These are phyloP conservation scores for Escovopsis sp. DNA, from an alignment of 2,329 filamentous ascomycete species.

Conservation along the genomic window DNA sequence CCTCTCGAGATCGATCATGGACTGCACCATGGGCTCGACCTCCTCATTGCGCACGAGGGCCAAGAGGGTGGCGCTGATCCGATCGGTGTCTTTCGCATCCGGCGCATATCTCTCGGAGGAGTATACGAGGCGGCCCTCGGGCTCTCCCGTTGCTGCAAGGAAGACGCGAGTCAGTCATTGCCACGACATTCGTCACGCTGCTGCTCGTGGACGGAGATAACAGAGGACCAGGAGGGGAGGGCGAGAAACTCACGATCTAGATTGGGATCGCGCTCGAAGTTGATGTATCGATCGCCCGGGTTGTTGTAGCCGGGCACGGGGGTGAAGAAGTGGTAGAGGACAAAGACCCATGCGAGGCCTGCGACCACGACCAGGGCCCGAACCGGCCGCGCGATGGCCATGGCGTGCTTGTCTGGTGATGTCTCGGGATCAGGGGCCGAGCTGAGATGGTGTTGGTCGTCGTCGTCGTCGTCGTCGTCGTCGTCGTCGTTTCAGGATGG, in stretches of 20 bases:
- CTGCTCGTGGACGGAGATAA: no score
- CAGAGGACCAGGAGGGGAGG: slow-evolving; percentile 1
- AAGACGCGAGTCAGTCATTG: slow-evolving; percentile 7
- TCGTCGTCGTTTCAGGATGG: no score
- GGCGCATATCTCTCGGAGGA: slow-evolving; percentile 65
- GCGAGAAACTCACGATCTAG: slow-evolving; percentile 54
- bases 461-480: no score
- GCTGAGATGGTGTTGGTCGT: not conserved
- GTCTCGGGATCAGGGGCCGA: not conserved
- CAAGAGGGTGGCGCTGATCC: slow-evolving; percentile 86
- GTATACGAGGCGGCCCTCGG: slow-evolving; percentile 59
- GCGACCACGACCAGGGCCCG: slow-evolving; percentile 62
- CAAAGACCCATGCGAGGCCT: slow-evolving; percentile 60
- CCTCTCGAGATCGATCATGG: slow-evolving; percentile 81
- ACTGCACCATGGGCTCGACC: slow-evolving; percentile 65
- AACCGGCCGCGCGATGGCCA: slow-evolving; percentile 78
- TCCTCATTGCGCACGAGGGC: slow-evolving; percentile 89
- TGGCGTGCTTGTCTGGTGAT: slow-evolving; percentile 24
- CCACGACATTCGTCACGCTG: no score
- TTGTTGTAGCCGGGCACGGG: slow-evolving; percentile 33
- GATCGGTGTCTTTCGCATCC: slow-evolving; percentile 58
- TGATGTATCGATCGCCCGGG: slow-evolving; percentile 28
- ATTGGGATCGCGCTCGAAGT: slow-evolving; percentile 69
- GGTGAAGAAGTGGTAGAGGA: slow-evolving; percentile 61
- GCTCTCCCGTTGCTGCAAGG: slow-evolving; percentile 61